Conservation (phyloP, 169 alveolate genomes). For the Eimeria maxima region DNA sequence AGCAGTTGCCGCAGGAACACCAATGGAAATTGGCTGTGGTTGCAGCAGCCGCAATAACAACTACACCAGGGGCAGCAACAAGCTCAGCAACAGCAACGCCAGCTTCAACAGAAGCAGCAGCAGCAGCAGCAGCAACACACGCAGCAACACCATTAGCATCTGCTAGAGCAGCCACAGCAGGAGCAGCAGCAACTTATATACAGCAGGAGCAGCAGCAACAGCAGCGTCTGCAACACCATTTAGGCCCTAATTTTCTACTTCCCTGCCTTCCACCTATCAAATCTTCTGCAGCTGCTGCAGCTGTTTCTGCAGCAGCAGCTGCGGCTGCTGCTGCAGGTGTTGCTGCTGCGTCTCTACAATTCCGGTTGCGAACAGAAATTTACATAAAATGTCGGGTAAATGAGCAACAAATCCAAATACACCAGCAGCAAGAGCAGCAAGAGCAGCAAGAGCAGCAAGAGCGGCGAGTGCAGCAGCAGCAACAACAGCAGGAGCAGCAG, state of each 20-base stretch:
- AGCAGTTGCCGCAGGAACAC: background rate
- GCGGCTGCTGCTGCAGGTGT: background rate
- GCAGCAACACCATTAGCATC: background rate
- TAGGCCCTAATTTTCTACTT: too few species aligned
- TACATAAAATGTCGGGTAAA: background rate
- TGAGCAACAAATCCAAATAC: too few species aligned
- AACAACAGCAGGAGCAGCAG: background rate
- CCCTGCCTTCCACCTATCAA: too few species aligned
- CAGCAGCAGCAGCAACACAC: background rate
- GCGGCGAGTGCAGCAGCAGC: slow-evolving; percentile 1
- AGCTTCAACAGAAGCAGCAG: background rate
- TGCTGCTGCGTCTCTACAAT: background rate
- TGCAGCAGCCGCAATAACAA: too few species aligned
- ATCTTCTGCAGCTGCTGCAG: background rate
- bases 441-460: background rate
- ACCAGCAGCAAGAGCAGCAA: too few species aligned
- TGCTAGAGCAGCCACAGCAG: background rate
- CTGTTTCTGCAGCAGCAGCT: background rate
- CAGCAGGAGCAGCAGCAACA: too few species aligned
- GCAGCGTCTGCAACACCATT: background rate
- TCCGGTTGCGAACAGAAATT: background rate
- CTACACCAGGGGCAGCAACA: background rate
- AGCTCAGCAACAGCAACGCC: background rate
- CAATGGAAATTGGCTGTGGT: background rate
- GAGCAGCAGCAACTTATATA: background rate